phyloP scores from a whole-genome alignment of 2,329 filamentous ascomycete species.

The Hypocreales sp. region DNA sequence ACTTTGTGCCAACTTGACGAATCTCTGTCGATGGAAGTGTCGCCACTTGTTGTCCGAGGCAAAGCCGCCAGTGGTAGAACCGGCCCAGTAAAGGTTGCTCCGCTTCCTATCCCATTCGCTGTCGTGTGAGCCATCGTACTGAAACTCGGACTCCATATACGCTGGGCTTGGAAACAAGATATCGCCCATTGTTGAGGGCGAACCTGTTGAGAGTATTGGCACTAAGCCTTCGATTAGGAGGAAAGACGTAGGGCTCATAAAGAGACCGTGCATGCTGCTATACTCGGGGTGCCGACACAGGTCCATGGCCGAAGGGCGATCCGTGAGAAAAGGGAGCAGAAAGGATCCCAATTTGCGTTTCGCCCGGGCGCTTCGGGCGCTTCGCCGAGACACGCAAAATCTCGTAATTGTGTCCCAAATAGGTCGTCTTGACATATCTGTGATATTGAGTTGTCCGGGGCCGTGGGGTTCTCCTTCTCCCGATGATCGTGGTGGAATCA shows the following conservation, averaged over 20 bases:
- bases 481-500: too few species aligned
- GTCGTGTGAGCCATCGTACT: constrained; percentile 25
- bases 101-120: constrained; percentile 31
- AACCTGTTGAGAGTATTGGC: constrained; percentile 30
- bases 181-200: constrained; percentile 31
- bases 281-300: constrained; percentile 30
- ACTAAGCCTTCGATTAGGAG: constrained; percentile 21
- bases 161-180: constrained; percentile 35
- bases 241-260: constrained; percentile 27
- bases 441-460: constrained; percentile 5
- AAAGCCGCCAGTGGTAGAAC: constrained; percentile 35
- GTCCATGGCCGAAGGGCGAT: constrained; percentile 15
- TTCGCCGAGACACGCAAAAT: neutral
- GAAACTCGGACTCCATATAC: constrained; percentile 26
- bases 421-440: constrained; percentile 11
- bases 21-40: constrained; percentile 30
- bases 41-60: constrained; percentile 19
- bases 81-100: constrained; percentile 40
- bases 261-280: constrained; percentile 24
- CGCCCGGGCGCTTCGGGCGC: too few species aligned
- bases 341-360: too few species aligned
- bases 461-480: too few species aligned
- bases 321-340: constrained; percentile 20
- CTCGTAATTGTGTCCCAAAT: constrained; percentile 17
- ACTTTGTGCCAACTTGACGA: constrained; percentile 21